Evolutionary conservation across 1,284 basidiomycete species (phyloP).

Genomic region (Pholiota adiposa): DNA sequence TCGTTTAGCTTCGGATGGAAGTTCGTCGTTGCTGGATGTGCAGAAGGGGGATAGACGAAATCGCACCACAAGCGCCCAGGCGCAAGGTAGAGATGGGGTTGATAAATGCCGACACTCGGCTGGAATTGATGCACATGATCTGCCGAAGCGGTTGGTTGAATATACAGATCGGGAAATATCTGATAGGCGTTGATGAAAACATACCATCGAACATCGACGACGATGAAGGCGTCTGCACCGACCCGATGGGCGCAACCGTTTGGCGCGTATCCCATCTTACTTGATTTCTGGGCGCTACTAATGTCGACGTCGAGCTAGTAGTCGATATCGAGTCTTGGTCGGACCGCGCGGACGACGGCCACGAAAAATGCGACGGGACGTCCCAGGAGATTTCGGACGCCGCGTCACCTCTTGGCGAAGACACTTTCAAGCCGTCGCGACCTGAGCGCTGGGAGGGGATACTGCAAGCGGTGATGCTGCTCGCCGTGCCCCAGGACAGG

Average conservation of each 20-base stretch:
- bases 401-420: background rate
- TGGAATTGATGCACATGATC: background rate
- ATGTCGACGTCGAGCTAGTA: background rate
- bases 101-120: background rate
- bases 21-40: background rate
- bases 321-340: background rate
- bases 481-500: background rate
- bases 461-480: background rate
- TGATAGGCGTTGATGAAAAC: background rate
- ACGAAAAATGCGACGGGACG: slow-evolving; percentile 2
- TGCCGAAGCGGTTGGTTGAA: background rate
- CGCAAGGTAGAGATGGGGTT: background rate
- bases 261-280: background rate
- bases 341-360: background rate
- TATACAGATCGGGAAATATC: background rate
- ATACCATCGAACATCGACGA: background rate
- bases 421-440: too few relatives aligned
- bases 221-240: background rate
- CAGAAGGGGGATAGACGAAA: background rate
- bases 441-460: background rate
- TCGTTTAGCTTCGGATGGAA: background rate
- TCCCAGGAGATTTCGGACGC: background rate
- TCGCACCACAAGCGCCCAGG: background rate
- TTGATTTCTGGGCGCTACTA: background rate
- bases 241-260: background rate